Percentiles rank a stretch among this genome's conserved stretches.
Conservation (phyloP, 2,329 filamentous ascomycete species). For the Akanthomyces muscarius region DNA sequence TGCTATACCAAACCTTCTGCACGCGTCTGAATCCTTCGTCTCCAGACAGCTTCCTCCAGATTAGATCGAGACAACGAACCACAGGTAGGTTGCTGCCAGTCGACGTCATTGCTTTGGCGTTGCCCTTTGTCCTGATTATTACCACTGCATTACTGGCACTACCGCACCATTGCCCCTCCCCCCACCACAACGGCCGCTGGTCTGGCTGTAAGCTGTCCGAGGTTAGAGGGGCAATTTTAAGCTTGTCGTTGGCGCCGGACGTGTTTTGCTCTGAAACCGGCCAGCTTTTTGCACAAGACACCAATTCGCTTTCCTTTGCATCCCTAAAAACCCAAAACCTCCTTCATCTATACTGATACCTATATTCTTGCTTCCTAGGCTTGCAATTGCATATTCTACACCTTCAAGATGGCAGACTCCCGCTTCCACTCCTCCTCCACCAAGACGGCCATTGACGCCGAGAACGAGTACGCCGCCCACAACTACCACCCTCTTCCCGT, state of each 20-base stretch:
- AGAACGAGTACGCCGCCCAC: slow-evolving; percentile 86
- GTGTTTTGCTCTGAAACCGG: background rate
- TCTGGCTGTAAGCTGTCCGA: background rate
- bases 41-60: background rate
- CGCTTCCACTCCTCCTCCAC: slow-evolving; percentile 75
- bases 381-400: background rate
- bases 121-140: background rate
- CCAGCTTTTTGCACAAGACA: background rate
- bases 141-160: background rate
- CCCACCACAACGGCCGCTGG: slow-evolving; percentile 11
- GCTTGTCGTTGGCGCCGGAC: background rate
- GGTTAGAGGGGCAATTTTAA: background rate
- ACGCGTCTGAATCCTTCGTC: background rate
- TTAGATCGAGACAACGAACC: background rate
- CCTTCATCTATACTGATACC: background rate
- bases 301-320: background rate
- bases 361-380: background rate
- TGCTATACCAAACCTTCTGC: background rate
- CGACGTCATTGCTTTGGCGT: slow-evolving; percentile 7
- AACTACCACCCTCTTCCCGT: slow-evolving; percentile 98
- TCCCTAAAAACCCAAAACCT: background rate
- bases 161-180: slow-evolving; percentile 16
- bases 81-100: slow-evolving; percentile 2
- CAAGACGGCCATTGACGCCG: slow-evolving; percentile 70
- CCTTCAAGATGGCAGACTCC: slow-evolving; percentile 44